A percentile compares a stretch with the other conserved stretches of the same genome.
These are phyloP conservation scores for Ophioceras dolichostomum DNA, from an alignment of 2,329 filamentous ascomycete species.

Conservation along the genomic window DNA sequence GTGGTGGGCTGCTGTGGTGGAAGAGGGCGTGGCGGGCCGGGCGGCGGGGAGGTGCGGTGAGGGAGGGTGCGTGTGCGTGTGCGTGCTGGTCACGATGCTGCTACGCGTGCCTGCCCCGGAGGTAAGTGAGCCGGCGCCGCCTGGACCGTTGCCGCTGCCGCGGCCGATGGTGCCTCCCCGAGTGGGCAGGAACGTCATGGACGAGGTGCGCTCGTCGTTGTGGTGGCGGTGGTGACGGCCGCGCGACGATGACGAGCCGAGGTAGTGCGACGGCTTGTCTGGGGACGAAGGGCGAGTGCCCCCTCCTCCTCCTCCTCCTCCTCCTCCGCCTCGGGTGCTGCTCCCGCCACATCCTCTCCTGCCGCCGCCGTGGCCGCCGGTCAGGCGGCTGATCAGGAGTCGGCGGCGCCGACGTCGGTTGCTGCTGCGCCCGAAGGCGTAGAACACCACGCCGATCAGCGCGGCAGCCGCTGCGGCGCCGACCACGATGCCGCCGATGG, in stretches of 20 bases:
- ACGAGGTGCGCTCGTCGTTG: neutral
- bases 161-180: neutral
- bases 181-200: conserved; percentile 1
- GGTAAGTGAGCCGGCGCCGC: neutral
- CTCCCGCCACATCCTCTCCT: no score
- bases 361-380: no score
- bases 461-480: neutral
- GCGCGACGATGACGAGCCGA: neutral
- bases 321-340: neutral
- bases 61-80: neutral
- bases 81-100: neutral
- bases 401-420: no score
- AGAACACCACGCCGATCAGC: neutral
- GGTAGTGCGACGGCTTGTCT: neutral
- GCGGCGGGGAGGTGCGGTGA: neutral
- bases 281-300: neutral
- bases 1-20: neutral
- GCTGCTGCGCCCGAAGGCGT: neutral
- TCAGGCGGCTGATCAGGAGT: neutral
- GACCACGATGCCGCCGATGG: neutral
- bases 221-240: neutral
- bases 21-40: neutral
- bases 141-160: neutral
- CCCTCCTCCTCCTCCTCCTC: neutral
- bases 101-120: neutral